Evolutionary conservation across 768 basidiomycete genomes (phyloP), one percentile per base, ranked within the genome.

Genomic region (Hypholoma fasciculare): DNA sequence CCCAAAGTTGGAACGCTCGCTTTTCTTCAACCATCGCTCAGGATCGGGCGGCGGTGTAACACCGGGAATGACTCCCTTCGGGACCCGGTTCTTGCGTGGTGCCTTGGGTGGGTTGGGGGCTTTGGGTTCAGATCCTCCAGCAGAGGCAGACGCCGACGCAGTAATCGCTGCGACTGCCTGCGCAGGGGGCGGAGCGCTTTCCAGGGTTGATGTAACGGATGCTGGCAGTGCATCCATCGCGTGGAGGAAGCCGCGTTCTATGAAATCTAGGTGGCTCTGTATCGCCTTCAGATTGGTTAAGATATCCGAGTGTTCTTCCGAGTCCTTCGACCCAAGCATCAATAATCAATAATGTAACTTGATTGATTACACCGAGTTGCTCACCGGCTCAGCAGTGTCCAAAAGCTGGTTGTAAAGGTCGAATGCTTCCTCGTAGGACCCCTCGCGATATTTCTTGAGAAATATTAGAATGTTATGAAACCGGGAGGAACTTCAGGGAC

Each of bases 1-100:
- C 16, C 77, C 76, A 68, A 82, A 84, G 26, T 78, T 82, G 13
- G 88, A 81, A 49, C 90, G 78, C 70, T 92, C 90, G 52, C 84
- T 89, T 77, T 92, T 94, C 83, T 94, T 94, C 59, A 94, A 69
- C 92, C 92, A 94, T 61, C 92, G 77, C 70, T 94, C 92, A 23
- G 92, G 90, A 73, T 94, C 92, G 34, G 92, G 92, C 16, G 85
- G 80, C 27, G 91, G 90, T 4, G 91, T 92, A 12, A 90, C 85
- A 17, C 92, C 91, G 16, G 86, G 88, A 23, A 86, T 71, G 19
- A 93, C 87, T n/a, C 88, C 87, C 54, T 82, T 78, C 13, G 92
- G 91, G 16, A 93, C 79, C 67, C 90, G 86, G 61, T 83, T 82
- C 72, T 72, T 82, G 58, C 88, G 81, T 63, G 82, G 79, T 69